Evolutionary conservation across 108 stramenopile genomes (phyloP), one percentile per base, ranked within the genome.

Genomic region (Fragilariopsis cylindrus): DNA sequence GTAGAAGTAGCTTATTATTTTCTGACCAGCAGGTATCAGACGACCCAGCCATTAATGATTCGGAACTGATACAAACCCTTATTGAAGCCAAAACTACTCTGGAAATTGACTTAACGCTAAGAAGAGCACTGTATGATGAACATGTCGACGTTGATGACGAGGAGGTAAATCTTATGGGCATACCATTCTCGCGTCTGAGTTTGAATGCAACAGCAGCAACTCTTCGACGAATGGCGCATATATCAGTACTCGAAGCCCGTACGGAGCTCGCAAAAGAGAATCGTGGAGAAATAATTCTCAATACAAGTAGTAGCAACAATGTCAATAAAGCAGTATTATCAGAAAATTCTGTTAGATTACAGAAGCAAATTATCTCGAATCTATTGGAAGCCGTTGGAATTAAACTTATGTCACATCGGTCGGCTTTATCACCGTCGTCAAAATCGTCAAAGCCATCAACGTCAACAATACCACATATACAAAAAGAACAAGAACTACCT

Each of bases 191-290:
- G 15, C 48, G 62, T 45, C 60, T 74, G 16, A 74, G 73, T 50
- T 30, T 74, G 11, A 63, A 65, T 65, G 58, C 60, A 40, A 52
- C 52, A n/a, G 62, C 73, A 19, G 64, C 73, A 40, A 43, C 53
- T 65, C 16, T 74, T 3, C 57, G 73, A 7, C 73, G 73, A 18
- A 48, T 74, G 50, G 73, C 73, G 13, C 73, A 63, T 41, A 65
- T 74, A 47, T 74, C 73, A 39, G 64, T 60, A 15, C 15, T 52
- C n/a, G 73, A 74, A 50, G 42, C 49, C 7, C 49, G 63, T 16
- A 7, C 67, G 11, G 62, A 43, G 15, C 62, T 63, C 11, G 5
- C 43, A 44, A 2, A 63, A 7, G 19, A 57, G 50, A 16, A 44
- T 43, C 68, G 16, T 7, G 30, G 30, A 30, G 30, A 2, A 30